These are phyloP conservation scores for Prorocentrum cordatum DNA, from an alignment of 169 alveolate species.

Conservation along the genomic window DNA sequence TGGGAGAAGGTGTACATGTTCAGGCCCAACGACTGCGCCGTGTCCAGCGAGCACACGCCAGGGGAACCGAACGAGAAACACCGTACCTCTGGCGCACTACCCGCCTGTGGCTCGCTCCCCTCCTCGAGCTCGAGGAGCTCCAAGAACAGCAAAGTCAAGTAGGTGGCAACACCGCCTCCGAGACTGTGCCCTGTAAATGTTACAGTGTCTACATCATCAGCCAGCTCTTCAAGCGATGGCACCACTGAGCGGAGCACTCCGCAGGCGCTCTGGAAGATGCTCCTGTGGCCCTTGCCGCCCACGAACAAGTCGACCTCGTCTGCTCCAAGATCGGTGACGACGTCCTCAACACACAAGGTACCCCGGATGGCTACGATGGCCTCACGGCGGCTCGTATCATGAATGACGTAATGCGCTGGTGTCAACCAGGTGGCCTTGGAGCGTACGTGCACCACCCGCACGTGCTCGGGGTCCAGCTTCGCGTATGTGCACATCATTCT, in stretches of 20 bases:
- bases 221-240: background rate
- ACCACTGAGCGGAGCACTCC: background rate
- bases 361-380: constrained; percentile 19
- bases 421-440: constrained; percentile 1
- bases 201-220: constrained; percentile 2
- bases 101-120: background rate
- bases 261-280: constrained; percentile 51
- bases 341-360: constrained; percentile 20
- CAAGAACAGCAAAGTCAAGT: constrained; percentile 21
- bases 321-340: constrained; percentile 33
- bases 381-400: background rate
- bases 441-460: background rate
- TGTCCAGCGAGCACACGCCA: constrained; percentile 28
- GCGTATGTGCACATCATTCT: too few relatives aligned
- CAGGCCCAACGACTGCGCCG: background rate
- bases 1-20: background rate
- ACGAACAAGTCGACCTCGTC: constrained; percentile 22
- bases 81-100: background rate
- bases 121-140: background rate
- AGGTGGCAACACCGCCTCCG: constrained; percentile 54
- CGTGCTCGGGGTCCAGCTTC: constrained; percentile 17
- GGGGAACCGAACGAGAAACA: constrained; percentile 29
- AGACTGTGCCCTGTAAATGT: constrained; percentile 41
- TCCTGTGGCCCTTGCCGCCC: constrained; percentile 62
- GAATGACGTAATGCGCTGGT: constrained; percentile 24